These are phyloP conservation scores for Fusarium mundagurra DNA, from an alignment of 2,329 filamentous ascomycete genomes.

Conservation along the genomic window DNA sequence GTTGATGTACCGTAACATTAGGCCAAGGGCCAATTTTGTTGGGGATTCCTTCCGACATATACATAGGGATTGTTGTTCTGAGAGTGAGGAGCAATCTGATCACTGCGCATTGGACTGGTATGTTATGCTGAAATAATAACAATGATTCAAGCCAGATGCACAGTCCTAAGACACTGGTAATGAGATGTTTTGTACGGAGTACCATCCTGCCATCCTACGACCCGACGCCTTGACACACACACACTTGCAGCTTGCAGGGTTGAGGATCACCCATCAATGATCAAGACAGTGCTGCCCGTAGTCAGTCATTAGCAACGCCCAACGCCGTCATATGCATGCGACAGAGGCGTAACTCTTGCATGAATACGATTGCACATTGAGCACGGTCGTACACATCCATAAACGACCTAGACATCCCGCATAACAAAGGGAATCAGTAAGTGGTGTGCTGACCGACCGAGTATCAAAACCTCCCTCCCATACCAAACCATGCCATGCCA, in stretches of 20 bases:
- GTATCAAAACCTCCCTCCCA: neutral
- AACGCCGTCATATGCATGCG: slow-evolving; percentile 17
- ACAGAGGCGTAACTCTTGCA: slow-evolving; percentile 16
- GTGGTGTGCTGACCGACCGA: slow-evolving; percentile 18
- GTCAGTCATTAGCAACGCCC: slow-evolving; percentile 4
- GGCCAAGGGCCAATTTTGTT: slow-evolving; percentile 13
- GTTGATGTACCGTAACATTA: neutral
- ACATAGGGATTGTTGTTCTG: slow-evolving; percentile 2
- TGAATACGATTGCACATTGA: slow-evolving; percentile 19
- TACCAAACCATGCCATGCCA: neutral
- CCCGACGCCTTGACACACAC: neutral
- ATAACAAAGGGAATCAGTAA: slow-evolving; percentile 1
- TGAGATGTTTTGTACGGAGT: neutral
- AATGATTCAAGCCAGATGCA: neutral
- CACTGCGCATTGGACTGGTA: neutral
- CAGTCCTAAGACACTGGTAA: slow-evolving; percentile 17
- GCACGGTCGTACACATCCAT: slow-evolving; percentile 19
- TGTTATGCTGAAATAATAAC: neutral
- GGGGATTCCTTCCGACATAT: slow-evolving; percentile 9
- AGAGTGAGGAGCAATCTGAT: neutral
- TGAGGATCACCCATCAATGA: neutral
- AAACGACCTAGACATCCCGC: neutral
- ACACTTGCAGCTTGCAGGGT: neutral
- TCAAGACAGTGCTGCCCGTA: neutral
- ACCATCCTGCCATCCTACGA: neutral